Evolutionary conservation across 164 flowering plant species (phyloP).

Genomic region (Tetracentron sinense): DNA sequence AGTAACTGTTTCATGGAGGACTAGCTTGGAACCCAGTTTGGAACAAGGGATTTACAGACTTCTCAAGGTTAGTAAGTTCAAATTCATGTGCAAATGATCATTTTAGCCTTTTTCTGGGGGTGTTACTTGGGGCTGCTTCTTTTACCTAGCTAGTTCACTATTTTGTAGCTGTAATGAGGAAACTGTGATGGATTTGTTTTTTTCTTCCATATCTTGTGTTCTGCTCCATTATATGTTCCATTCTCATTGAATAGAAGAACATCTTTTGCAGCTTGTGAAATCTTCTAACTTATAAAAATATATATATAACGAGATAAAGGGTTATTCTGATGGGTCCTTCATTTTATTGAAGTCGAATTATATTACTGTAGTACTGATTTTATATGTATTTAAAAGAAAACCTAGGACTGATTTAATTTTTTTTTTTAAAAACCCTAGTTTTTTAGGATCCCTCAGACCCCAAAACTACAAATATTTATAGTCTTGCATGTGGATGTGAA

Average conservation of each 20-base stretch:
- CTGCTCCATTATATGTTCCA: neutral
- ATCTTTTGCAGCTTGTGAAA: neutral
- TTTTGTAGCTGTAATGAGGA: constrained; percentile 13
- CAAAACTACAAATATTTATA: neutral
- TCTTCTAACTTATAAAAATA: neutral
- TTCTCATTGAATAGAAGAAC: neutral
- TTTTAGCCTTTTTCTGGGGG: neutral
- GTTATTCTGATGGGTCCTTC: too few relatives aligned
- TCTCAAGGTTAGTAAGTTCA: constrained; percentile 10
- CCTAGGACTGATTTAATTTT: constrained; percentile 5
- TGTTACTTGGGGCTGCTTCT: constrained; percentile 1
- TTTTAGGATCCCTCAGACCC: neutral
- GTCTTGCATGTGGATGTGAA: neutral
- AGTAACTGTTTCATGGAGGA: neutral
- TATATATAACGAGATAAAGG: neutral
- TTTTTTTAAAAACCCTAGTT: constrained; percentile 4
- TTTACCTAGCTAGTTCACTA: neutral
- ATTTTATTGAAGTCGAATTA: too few relatives aligned
- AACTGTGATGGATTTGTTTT: neutral
- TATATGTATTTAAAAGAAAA: constrained; percentile 1
- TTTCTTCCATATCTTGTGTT: neutral
- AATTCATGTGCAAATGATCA: constrained; percentile 7
- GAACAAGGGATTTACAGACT: neutral
- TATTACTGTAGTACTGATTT: too few relatives aligned
- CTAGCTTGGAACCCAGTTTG: neutral